These are phyloP conservation scores for Collybiopsis confluens DNA, from an alignment of 768 basidiomycete genomes.

Conservation along the genomic window DNA sequence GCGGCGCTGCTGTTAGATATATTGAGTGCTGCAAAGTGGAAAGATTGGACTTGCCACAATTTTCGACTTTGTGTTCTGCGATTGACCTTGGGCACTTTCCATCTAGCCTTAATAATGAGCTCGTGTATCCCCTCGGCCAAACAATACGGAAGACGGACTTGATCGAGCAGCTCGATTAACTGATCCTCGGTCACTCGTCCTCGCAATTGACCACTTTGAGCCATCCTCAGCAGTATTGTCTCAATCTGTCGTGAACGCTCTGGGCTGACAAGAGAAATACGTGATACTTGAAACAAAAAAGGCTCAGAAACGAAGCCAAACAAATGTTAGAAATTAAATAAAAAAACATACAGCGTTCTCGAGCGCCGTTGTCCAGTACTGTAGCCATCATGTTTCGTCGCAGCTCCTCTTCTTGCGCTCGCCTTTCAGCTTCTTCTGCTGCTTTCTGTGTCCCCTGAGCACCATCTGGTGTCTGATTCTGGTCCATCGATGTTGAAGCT, in stretches of 20 bases:
- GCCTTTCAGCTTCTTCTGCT: constrained; percentile 51
- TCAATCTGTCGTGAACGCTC: constrained; percentile 80
- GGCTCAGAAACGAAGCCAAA: neutral
- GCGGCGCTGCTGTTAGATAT: constrained; percentile 3
- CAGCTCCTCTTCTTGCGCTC: constrained; percentile 70
- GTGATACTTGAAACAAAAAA: constrained; percentile 54
- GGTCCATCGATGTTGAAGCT: constrained; percentile 2
- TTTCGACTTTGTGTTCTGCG: constrained; percentile 49
- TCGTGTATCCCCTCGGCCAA: neutral
- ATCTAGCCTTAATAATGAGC: constrained; percentile 34
- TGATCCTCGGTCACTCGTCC: constrained; percentile 76
- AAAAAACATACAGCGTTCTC: constrained; percentile 68
- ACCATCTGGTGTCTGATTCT: constrained; percentile 3
- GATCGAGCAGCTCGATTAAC: constrained; percentile 81
- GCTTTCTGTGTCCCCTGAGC: constrained; percentile 12
- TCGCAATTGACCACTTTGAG: constrained; percentile 75
- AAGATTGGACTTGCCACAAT: constrained; percentile 41
- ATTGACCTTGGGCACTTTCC: constrained; percentile 48
- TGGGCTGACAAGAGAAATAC: constrained; percentile 84
- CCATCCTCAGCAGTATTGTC: constrained; percentile 74
- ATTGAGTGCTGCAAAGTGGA: neutral
- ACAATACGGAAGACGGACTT: constrained; percentile 43
- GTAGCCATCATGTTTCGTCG: constrained; percentile 74
- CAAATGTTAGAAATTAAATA: neutral
- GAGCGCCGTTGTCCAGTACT: constrained; percentile 70